Evolutionary conservation across 768 basidiomycete species (phyloP).

Genomic region (Mycena maculata): DNA sequence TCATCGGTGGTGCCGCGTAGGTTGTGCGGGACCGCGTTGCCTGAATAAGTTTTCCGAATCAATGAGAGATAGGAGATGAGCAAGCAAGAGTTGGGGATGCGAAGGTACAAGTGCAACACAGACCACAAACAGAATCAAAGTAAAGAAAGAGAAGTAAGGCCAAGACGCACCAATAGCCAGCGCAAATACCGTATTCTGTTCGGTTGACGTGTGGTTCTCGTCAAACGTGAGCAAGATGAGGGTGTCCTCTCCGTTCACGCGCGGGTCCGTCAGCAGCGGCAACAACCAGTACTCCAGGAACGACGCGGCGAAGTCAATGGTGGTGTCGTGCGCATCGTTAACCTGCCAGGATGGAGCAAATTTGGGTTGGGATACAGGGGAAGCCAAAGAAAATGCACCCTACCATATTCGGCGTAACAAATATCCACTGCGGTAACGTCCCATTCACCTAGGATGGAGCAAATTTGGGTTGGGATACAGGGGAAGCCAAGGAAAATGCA

Average conservation of each 20-base stretch:
- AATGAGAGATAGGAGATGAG: too few species aligned
- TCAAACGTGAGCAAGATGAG: background rate
- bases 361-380: background rate
- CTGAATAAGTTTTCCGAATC: background rate
- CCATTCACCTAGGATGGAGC: background rate
- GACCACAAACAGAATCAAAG: background rate
- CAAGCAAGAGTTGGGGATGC: too few species aligned
- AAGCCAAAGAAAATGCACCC: background rate
- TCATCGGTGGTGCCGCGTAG: slow-evolving; percentile 59
- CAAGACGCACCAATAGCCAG: background rate
- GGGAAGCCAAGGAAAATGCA: too few species aligned
- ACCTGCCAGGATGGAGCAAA: background rate
- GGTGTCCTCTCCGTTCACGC: background rate
- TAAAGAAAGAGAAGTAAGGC: background rate
- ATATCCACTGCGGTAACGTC: background rate
- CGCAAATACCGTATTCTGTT: background rate
- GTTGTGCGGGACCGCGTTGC: slow-evolving; percentile 52
- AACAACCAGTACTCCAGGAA: background rate
- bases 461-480: background rate
- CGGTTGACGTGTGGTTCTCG: background rate
- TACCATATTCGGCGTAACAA: background rate
- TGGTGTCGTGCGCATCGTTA: background rate
- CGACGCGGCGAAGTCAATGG: background rate
- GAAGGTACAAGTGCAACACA: background rate
- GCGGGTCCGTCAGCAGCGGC: background rate